These are phyloP conservation scores for Neonothopanus nambi DNA, from an alignment of 1,284 basidiomycete species.

Conservation along the genomic window DNA sequence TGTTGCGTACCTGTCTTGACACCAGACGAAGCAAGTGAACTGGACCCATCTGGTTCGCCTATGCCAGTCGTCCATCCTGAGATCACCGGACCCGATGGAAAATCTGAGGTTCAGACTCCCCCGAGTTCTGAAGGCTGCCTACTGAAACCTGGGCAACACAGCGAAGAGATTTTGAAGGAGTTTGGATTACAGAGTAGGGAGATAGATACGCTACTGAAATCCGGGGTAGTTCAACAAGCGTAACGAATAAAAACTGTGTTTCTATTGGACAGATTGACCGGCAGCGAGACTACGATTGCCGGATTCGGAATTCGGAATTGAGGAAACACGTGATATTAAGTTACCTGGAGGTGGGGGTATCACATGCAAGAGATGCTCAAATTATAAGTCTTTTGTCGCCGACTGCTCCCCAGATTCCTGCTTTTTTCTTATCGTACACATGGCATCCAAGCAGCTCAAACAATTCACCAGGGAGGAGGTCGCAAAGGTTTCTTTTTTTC, in stretches of 20 bases:
- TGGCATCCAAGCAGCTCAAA: conserved; percentile 32
- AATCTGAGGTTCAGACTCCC: conserved; percentile 17
- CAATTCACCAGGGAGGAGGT: conserved; percentile 54
- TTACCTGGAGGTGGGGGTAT: no score
- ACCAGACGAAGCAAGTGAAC: conserved; percentile 54
- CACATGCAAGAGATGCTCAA: conserved; percentile 6
- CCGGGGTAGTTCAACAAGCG: conserved; percentile 38
- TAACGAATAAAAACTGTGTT: not conserved
- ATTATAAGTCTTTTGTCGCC: not conserved
- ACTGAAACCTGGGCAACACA: conserved; percentile 54
- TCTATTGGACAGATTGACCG: not conserved
- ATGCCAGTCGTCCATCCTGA: conserved; percentile 53
- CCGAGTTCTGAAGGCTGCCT: conserved; percentile 17
- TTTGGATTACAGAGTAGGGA: conserved; percentile 42
- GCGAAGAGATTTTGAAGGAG: conserved; percentile 48
- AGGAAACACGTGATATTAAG: not conserved
- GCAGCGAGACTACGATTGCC: not conserved
- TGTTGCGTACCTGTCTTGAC: conserved; percentile 77
- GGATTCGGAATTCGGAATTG: not conserved
- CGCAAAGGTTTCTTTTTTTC: conserved; percentile 39
- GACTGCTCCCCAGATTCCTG: conserved; percentile 14
- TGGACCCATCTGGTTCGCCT: conserved; percentile 32
- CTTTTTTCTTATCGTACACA: conserved; percentile 8
- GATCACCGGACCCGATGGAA: conserved; percentile 32
- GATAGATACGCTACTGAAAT: conserved; percentile 34